Evolutionary conservation across 768 basidiomycete genomes (phyloP).

Genomic region (Trametopsis cervina): DNA sequence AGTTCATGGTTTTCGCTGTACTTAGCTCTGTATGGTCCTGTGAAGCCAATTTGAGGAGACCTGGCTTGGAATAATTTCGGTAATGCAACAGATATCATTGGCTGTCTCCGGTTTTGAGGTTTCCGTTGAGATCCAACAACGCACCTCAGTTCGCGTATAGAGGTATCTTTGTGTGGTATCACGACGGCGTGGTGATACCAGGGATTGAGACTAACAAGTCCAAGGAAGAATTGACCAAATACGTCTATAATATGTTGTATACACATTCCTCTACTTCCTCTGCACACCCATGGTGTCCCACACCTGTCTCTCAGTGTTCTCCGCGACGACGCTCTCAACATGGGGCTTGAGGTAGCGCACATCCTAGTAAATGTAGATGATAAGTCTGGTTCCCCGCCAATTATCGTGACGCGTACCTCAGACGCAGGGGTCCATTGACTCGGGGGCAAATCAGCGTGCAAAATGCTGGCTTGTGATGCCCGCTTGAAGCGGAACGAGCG

Average conservation of each 20-base stretch:
- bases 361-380: slow-evolving; percentile 72
- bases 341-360: slow-evolving; percentile 81
- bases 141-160: too few relatives aligned
- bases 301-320: slow-evolving; percentile 65
- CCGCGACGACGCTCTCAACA: slow-evolving; percentile 63
- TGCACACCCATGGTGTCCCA: slow-evolving; percentile 79
- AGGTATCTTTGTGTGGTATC: too few relatives aligned
- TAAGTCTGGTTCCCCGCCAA: neutral
- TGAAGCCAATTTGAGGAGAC: too few relatives aligned
- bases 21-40: too few relatives aligned
- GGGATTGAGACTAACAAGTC: too few relatives aligned
- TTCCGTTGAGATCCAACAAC: too few relatives aligned
- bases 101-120: too few relatives aligned
- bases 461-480: slow-evolving; percentile 71
- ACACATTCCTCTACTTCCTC: slow-evolving; percentile 36
- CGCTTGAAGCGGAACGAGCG: slow-evolving; percentile 84
- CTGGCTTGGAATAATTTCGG: too few relatives aligned
- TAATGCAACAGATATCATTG: too few relatives aligned
- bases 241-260: neutral
- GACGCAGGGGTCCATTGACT: slow-evolving; percentile 69
- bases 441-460: slow-evolving; percentile 76
- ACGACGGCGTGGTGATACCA: too few relatives aligned
- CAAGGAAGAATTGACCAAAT: too few relatives aligned
- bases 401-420: slow-evolving; percentile 50
- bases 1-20: too few relatives aligned